phyloP scores from a whole-genome alignment of 768 basidiomycete genomes.

The Russula sp. region DNA sequence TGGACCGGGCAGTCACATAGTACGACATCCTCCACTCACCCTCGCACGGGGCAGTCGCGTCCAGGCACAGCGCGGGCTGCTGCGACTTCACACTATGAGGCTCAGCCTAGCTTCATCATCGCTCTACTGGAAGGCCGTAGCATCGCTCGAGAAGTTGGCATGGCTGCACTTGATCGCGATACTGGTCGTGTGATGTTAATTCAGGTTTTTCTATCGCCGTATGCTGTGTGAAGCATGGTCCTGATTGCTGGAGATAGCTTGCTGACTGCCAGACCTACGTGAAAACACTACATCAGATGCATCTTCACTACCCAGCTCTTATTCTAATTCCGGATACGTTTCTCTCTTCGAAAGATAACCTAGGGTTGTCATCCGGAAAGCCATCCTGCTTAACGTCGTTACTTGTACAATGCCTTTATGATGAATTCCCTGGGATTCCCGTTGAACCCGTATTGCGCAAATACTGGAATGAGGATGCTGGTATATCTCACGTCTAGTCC shows the following conservation, averaged over 20 bases:
- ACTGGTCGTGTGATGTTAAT: conserved; percentile 73
- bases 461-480: conserved; percentile 84
- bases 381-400: conserved; percentile 51
- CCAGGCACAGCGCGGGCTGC: conserved; percentile 55
- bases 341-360: conserved; percentile 54
- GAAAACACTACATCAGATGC: conserved; percentile 84
- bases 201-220: conserved; percentile 50
- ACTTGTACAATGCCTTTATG: conserved; percentile 67
- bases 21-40: conserved; percentile 34
- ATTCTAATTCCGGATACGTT: conserved; percentile 84
- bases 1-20: conserved; percentile 56
- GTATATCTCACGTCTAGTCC: conserved; percentile 39
- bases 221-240: conserved; percentile 5
- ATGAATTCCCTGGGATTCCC: conserved; percentile 66
- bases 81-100: conserved; percentile 56
- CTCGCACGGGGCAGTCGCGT: conserved; percentile 44
- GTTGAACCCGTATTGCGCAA: conserved; percentile 71
- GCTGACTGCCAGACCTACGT: conserved; percentile 87
- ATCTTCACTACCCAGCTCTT: conserved; percentile 64
- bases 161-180: conserved; percentile 80
- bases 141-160: conserved; percentile 78
- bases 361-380: conserved; percentile 45
- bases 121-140: conserved; percentile 77
- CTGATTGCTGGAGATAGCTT: conserved; percentile 45
- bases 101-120: conserved; percentile 50